Evolutionary conservation across 306 rosid species (phyloP), one percentile per base, ranked within the genome.

Genomic region (Citrullus amarus): DNA sequence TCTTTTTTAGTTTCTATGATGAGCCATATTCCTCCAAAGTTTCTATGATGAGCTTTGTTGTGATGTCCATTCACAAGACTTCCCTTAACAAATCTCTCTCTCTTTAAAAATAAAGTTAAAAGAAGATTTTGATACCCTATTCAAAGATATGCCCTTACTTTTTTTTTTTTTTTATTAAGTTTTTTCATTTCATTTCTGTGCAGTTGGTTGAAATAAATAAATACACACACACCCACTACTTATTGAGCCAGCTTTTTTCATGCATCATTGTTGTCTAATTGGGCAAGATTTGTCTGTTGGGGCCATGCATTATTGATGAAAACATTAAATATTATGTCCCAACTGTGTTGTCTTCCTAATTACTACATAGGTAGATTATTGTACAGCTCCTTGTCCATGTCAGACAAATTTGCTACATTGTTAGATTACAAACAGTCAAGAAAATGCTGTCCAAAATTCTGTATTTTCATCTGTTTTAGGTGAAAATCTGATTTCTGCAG

Each of bases 21-120:
- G 46, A 73, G 46, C 25, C 28, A 25, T 25, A 25, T 25, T 25
- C 28, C 28, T 25, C 28, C 28, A 25, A 25, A 34, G 51, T 34
- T 38, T 22, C 39, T 50, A 70, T 51, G 77, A 70, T 73, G 46
- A 73, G 46, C 25, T 78, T 62, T 59, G 80, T 78, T 78, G 48
- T 25, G 80, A 44, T 44, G 80, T 78, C 74, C 13, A 46, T 62
- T 78, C 80, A 77, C 60, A 71, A 46, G 20, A 25, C 75, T 44
- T 69, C 36, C 6, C 25, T 69, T 5, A 56, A 18, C 74, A 67
- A 51, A 36, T 8, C 14, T 38, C 14, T 41, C 41, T 3, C 3
- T 7, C 18, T 60, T 60, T 13, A 14, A 16, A 32, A 36, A 8
- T 4, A 65, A 65, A 65, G 22, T 30, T 16, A 15, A 30, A 28